These are phyloP conservation scores for Blastosporella zonata DNA, from an alignment of 1,284 basidiomycete genomes.

Conservation along the genomic window DNA sequence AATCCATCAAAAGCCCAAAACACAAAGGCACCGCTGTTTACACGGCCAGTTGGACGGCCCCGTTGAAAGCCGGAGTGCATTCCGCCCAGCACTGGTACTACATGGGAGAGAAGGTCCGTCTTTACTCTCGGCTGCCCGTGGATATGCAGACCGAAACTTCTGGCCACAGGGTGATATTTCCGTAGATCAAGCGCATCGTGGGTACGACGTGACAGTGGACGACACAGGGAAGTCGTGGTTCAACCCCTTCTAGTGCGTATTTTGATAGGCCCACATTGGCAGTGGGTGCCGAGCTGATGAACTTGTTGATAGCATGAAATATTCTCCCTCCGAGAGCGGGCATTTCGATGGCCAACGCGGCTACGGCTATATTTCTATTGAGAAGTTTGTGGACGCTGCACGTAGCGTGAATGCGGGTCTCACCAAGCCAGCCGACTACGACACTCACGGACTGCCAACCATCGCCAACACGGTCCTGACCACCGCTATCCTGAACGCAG, in stretches of 20 bases:
- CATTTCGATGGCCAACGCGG: slow-evolving; percentile 92
- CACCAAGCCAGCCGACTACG: slow-evolving; percentile 68
- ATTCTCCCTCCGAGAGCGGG: slow-evolving; percentile 86
- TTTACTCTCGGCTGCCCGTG: background rate
- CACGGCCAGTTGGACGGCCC: slow-evolving; percentile 88
- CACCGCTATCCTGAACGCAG: slow-evolving; percentile 89
- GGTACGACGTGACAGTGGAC: slow-evolving; percentile 85
- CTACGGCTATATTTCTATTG: slow-evolving; percentile 88
- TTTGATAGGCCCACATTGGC: slow-evolving; percentile 6
- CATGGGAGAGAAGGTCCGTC: slow-evolving; percentile 80
- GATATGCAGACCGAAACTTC: background rate
- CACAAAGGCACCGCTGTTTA: slow-evolving; percentile 84
- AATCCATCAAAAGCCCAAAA: slow-evolving; percentile 65
- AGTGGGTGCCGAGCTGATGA: slow-evolving; percentile 7
- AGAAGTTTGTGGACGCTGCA: slow-evolving; percentile 86
- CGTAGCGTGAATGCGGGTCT: slow-evolving; percentile 73
- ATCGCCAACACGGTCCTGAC: slow-evolving; percentile 87
- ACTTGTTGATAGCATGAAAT: slow-evolving; percentile 72
- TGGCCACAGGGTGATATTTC: slow-evolving; percentile 74
- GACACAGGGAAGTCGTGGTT: slow-evolving; percentile 80
- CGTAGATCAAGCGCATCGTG: slow-evolving; percentile 91
- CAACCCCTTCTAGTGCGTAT: slow-evolving; percentile 86
- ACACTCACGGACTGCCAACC: slow-evolving; percentile 80
- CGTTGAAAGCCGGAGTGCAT: slow-evolving; percentile 75
- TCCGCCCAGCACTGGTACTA: slow-evolving; percentile 93